Base-by-base conservation (phyloP, 495 filamentous ascomycete species). In the Cairneyella variabilis region DNA sequence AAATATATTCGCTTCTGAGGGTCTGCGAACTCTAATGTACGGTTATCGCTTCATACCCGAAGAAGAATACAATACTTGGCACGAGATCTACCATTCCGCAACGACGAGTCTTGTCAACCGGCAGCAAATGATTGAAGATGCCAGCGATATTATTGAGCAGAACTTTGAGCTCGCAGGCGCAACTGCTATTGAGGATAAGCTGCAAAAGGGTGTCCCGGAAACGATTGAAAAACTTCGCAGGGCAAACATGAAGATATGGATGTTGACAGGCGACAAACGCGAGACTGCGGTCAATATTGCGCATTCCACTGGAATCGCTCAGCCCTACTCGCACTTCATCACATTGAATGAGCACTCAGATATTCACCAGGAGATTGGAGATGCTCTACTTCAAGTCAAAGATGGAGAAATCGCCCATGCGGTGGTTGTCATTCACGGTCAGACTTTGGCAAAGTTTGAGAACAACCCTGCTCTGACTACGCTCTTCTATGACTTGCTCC, bases 201-300 rank as follows among this genome's bases (percentile, higher is more conserved):
- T 97, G 14, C 91, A 97, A 63, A 81, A 85, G 53, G 91, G 91
- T 14, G 91, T 97, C 0, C 89, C 91, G 0, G 89, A 95, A 66
- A 83, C 91, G 0, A 92, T 97, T 53, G 52, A 60, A 2, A 91
- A 92, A 67, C 76, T 97, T 23, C 76, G 88, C 46, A 76, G 91
- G 32, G 91, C 90, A 2, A 91, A 90, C 56, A 97, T 97, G 68
- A 95, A 95, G 70, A 74, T 96, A 42, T 96, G 91, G 90, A 97
- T 97, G 91, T 69, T 97, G 50, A 97, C 91, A 8, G 91, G 91
- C 18, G 91, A 97, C 68, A 96, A 96, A 66, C 80, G 91, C 16
- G 91, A 97, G 71, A 97, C 91, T 3, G 91, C 91, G 14, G 91
- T 97, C 67, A 96, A 95, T 65, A 91, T 96, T 56, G 91, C 89